phyloP scores from a whole-genome alignment of 169 alveolate species.

The Babesia ovis region DNA sequence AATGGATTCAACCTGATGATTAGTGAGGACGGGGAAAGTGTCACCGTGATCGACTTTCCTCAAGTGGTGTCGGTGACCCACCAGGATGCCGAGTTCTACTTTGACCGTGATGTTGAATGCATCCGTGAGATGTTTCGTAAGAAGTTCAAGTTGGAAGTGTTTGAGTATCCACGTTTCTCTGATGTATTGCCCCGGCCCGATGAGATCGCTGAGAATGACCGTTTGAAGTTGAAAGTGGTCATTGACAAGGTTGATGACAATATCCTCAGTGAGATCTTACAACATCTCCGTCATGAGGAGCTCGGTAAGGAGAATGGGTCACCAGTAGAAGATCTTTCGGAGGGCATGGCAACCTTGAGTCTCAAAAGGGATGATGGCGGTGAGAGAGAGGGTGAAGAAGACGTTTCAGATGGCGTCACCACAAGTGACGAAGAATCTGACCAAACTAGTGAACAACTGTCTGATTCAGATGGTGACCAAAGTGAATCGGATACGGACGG shows the following conservation, averaged over 20 bases:
- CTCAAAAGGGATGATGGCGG: constrained; percentile 10
- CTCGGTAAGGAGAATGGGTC: constrained; percentile 16
- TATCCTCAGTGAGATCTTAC: constrained; percentile 46
- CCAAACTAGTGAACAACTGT: background rate
- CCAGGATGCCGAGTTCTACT: constrained; percentile 91
- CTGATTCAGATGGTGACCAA: constrained; percentile 2
- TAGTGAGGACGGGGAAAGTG: constrained; percentile 79
- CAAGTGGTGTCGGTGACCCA: constrained; percentile 95
- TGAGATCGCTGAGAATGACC: background rate
- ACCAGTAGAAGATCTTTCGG: background rate
- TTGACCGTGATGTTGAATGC: constrained; percentile 93
- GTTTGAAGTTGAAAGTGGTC: constrained; percentile 49
- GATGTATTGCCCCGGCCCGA: constrained; percentile 51
- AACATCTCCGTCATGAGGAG: constrained; percentile 63
- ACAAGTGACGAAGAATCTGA: background rate
- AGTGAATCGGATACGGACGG: background rate
- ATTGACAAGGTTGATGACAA: constrained; percentile 58
- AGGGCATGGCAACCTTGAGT: constrained; percentile 27
- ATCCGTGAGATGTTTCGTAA: constrained; percentile 87
- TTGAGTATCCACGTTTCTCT: constrained; percentile 83
- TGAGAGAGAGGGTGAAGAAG: constrained; percentile 11
- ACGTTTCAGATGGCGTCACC: background rate
- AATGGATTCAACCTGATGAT: constrained; percentile 96
- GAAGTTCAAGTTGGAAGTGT: constrained; percentile 87
- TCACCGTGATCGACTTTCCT: constrained; percentile 95